Conservation (phyloP, 2,329 filamentous ascomycete species). For the Coniochaeta sp. region DNA sequence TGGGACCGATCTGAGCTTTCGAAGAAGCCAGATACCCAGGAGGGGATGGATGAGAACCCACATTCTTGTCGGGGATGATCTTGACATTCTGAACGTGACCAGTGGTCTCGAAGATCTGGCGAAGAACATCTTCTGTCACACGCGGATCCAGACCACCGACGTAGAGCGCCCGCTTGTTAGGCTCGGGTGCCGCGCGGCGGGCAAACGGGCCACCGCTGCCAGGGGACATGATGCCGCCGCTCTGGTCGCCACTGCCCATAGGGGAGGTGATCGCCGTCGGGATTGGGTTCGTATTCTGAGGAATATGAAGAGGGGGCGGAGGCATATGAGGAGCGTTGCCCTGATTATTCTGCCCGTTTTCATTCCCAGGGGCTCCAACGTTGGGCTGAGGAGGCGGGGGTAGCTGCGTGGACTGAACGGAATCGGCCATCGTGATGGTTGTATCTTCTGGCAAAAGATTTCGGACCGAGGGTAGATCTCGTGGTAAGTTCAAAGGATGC, state of each 20-base stretch:
- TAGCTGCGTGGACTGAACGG: constrained; percentile 26
- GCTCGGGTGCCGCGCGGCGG: constrained; percentile 89
- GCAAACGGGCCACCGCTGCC: constrained; percentile 73
- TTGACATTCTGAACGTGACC: constrained; percentile 36
- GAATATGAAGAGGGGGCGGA: constrained; percentile 86
- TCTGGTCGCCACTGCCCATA: constrained; percentile 57
- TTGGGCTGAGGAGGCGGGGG: constrained; percentile 64
- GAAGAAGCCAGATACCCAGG: not conserved
- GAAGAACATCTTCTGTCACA: constrained; percentile 91
- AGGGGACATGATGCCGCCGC: constrained; percentile 70
- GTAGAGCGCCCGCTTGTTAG: constrained; percentile 96
- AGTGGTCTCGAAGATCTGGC: constrained; percentile 97
- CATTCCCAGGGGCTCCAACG: constrained; percentile 68
- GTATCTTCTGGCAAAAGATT: not conserved
- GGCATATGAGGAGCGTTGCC: constrained; percentile 72
- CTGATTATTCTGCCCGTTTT: constrained; percentile 67
- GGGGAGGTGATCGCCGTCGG: constrained; percentile 88
- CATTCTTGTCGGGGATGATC: constrained; percentile 99
- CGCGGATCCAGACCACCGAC: constrained; percentile 91
- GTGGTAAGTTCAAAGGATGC: not conserved
- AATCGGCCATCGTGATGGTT: not conserved
- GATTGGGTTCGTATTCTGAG: constrained; percentile 92
- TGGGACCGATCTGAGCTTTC: not conserved
- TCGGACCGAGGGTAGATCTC: not conserved
- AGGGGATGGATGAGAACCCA: constrained; percentile 43